phyloP scores from a whole-genome alignment of 2,329 filamentous ascomycete species.

The Verticillium zaregamsianum region DNA sequence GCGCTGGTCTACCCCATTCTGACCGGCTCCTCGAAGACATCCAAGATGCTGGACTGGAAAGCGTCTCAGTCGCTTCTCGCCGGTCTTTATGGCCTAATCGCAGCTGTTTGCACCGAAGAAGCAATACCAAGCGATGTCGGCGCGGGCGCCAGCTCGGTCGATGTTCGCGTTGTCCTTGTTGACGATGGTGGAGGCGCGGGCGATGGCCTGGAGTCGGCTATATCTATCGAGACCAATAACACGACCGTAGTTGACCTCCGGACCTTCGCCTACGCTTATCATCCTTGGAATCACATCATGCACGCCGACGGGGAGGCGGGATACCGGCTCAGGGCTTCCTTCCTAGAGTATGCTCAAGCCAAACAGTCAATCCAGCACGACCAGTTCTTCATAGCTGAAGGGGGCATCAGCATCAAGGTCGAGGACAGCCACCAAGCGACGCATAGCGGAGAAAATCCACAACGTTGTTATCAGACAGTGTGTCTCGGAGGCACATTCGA shows the following conservation, averaged over 20 bases:
- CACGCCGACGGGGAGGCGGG: constrained; percentile 62
- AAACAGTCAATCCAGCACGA: constrained; percentile 42
- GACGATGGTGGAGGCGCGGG: constrained; percentile 46
- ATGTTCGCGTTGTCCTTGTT: constrained; percentile 70
- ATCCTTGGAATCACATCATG: constrained; percentile 63
- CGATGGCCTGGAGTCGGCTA: constrained; percentile 26
- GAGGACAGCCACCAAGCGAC: not conserved
- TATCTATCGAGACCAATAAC: constrained; percentile 36
- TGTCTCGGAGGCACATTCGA: constrained; percentile 94
- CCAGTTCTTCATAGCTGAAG: constrained; percentile 47
- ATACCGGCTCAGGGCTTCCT: constrained; percentile 49
- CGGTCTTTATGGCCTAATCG: constrained; percentile 73
- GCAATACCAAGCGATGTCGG: constrained; percentile 55
- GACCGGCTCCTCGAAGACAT: constrained; percentile 39
- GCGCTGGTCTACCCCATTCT: constrained; percentile 63
- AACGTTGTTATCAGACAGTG: constrained; percentile 37
- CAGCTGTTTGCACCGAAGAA: constrained; percentile 63
- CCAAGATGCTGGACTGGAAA: constrained; percentile 57
- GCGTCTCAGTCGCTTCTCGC: constrained; percentile 71
- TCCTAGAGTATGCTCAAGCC: constrained; percentile 41
- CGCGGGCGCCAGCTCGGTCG: constrained; percentile 60
- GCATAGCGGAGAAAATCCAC: not conserved
- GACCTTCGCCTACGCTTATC: constrained; percentile 47
- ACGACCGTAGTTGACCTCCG: constrained; percentile 45
- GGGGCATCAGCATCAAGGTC: constrained; percentile 44